These are phyloP conservation scores for Syzygium syzygioides DNA, from an alignment of 441 rosid genomes.

Conservation along the genomic window DNA sequence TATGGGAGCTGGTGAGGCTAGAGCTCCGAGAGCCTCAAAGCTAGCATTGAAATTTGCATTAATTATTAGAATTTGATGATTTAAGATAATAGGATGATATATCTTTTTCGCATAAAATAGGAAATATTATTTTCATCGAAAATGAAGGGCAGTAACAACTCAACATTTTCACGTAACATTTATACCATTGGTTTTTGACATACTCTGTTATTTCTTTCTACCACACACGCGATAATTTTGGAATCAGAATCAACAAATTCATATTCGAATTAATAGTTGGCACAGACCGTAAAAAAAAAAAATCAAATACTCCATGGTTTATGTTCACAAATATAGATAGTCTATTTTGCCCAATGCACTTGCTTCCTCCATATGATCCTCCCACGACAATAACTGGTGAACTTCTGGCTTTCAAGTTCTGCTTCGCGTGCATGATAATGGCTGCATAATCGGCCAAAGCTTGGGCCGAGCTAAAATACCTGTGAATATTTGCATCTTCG, in stretches of 20 bases:
- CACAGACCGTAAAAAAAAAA: no score
- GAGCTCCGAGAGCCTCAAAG: conserved; percentile 43
- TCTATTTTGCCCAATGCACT: background rate
- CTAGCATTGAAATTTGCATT: conserved; percentile 25
- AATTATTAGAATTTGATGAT: background rate
- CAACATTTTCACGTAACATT: background rate
- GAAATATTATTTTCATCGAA: background rate
- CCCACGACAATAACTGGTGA: conserved; percentile 32
- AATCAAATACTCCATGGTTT: no score
- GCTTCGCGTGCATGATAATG: conserved; percentile 19
- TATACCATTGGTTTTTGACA: background rate
- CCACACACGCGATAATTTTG: no score
- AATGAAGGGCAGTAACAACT: background rate
- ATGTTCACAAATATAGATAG: no score
- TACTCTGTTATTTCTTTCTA: background rate
- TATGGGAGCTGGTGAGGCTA: conserved; percentile 70
- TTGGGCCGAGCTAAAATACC: conserved; percentile 34
- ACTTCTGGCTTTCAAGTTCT: conserved; percentile 7
- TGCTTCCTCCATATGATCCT: conserved; percentile 43
- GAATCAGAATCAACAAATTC: no score
- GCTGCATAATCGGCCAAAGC: conserved; percentile 39
- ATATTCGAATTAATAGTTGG: no score
- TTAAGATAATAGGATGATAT: background rate
- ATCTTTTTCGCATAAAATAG: background rate
- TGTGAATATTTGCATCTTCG: conserved; percentile 16